Percentiles rank a stretch among this genome's conserved stretches.
These are phyloP conservation scores for Diplodia scrobiculata DNA, from an alignment of 2,329 filamentous ascomycete species.

Conservation along the genomic window DNA sequence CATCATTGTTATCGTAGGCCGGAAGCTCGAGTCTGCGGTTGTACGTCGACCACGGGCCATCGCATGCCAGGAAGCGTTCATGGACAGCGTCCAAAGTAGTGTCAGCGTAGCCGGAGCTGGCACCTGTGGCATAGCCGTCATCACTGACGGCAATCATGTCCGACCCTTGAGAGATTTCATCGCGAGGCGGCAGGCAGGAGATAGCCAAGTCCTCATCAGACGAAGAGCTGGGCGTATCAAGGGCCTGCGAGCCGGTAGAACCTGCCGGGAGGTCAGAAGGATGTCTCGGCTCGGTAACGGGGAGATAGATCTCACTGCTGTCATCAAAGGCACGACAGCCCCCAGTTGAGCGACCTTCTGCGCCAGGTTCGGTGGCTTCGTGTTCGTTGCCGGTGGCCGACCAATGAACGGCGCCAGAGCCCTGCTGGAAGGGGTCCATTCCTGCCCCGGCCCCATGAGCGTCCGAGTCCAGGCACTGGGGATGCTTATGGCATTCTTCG, in stretches of 20 bases:
- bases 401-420: neutral
- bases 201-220: neutral
- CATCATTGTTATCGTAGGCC: neutral
- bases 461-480: neutral
- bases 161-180: neutral
- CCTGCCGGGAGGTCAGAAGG: neutral
- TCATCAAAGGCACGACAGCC: neutral
- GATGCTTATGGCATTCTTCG: neutral
- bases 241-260: neutral
- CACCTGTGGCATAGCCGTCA: neutral
- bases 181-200: neutral
- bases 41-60: conserved; percentile 7
- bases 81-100: neutral
- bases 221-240: conserved; percentile 15
- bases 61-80: neutral
- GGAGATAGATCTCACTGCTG: neutral
- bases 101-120: neutral
- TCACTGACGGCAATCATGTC: neutral
- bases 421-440: neutral
- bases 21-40: neutral
- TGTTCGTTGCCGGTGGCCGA: neutral
- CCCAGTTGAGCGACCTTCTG: neutral
- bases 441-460: neutral
- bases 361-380: neutral
- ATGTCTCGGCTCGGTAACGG: conserved; percentile 14